Conservation (phyloP, 495 filamentous ascomycete genomes). For the Daldinia decipiens region DNA sequence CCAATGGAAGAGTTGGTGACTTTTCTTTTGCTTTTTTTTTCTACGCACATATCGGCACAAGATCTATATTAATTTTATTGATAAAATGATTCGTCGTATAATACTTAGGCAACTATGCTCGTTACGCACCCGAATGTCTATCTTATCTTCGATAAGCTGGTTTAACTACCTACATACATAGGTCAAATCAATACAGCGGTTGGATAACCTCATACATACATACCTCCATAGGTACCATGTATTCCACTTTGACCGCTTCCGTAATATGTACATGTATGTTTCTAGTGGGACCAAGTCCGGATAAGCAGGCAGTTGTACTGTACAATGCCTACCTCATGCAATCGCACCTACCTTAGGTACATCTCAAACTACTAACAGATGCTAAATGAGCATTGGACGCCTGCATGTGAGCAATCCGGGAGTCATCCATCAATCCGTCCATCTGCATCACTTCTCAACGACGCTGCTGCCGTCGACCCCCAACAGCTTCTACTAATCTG, state of each 20-base stretch:
- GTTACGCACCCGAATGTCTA: conserved; percentile 15
- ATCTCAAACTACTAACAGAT: not conserved
- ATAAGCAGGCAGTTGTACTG: conserved; percentile 29
- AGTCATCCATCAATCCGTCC: conserved; percentile 32
- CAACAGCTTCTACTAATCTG: conserved; percentile 16
- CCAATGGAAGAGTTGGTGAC: conserved; percentile 13
- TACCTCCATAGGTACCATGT: too few species aligned
- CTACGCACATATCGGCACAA: conserved; percentile 16
- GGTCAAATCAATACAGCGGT: too few species aligned
- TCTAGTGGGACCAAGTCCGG: conserved; percentile 23
- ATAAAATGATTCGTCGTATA: conserved; percentile 11
- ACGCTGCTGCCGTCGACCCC: conserved; percentile 20
- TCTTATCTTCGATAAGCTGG: conserved; percentile 37
- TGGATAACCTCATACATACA: too few species aligned
- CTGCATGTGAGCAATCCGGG: conserved; percentile 43
- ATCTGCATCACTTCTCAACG: conserved; percentile 35
- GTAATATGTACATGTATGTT: conserved; percentile 24
- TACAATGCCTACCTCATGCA: not conserved
- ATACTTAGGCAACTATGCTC: conserved; percentile 26
- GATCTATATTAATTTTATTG: conserved; percentile 15
- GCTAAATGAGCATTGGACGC: conserved; percentile 20
- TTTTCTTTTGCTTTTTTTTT: conserved; percentile 4
- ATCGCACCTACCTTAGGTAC: not conserved
- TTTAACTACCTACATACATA: too few species aligned
- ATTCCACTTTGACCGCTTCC: conserved; percentile 45